A percentile compares a stretch with the other conserved stretches of the same genome.
Evolutionary conservation across 2,329 filamentous ascomycete genomes (phyloP).

Genomic region (Bipolaris oryzae): DNA sequence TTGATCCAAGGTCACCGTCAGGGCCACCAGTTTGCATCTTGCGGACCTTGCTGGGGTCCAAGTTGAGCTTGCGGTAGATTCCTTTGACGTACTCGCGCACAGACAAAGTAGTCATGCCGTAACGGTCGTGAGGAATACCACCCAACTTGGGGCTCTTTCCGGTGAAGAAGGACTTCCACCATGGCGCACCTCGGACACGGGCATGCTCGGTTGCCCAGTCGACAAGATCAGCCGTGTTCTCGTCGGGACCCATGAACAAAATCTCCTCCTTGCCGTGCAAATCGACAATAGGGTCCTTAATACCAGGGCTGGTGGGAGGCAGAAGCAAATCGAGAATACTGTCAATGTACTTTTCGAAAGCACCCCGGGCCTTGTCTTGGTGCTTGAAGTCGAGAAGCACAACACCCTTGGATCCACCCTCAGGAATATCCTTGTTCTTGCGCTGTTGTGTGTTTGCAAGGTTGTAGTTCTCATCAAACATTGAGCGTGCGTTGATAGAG

Average conservation of each 20-base stretch:
- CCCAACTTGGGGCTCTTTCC: constrained; percentile 96
- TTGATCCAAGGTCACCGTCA: constrained; percentile 94
- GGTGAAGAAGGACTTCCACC: constrained; percentile 99
- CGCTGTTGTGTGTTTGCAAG: constrained; percentile 97
- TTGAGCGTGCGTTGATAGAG: constrained; percentile 90
- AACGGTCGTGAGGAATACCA: constrained; percentile 93
- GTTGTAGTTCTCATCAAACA: constrained; percentile 99
- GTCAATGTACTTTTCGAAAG: constrained; percentile 99
- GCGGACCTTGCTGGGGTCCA: constrained; percentile 81
- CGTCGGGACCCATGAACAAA: constrained; percentile 96
- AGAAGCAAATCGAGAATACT: constrained; percentile 95
- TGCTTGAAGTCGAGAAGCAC: constrained; percentile 92
- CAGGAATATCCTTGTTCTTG: constrained; percentile 99
- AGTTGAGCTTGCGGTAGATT: constrained; percentile 93
- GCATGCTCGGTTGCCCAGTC: constrained; percentile 99
- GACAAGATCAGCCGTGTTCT: constrained; percentile 97
- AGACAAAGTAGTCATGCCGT: constrained; percentile 97
- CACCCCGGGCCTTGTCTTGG: constrained; percentile 88
- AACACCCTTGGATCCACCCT: constrained; percentile 97
- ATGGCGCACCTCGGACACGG: constrained; percentile 81
- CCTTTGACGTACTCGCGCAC: constrained; percentile 95
- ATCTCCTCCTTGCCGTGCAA: constrained; percentile 95
- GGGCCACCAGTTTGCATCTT: constrained; percentile 99
- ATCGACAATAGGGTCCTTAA: constrained; percentile 98
- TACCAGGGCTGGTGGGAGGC: constrained; percentile 87